A percentile compares a stretch with the other conserved stretches of the same genome.
Evolutionary conservation across 2,329 filamentous ascomycete species (phyloP).

Genomic region (Dactylellina haptotyla): DNA sequence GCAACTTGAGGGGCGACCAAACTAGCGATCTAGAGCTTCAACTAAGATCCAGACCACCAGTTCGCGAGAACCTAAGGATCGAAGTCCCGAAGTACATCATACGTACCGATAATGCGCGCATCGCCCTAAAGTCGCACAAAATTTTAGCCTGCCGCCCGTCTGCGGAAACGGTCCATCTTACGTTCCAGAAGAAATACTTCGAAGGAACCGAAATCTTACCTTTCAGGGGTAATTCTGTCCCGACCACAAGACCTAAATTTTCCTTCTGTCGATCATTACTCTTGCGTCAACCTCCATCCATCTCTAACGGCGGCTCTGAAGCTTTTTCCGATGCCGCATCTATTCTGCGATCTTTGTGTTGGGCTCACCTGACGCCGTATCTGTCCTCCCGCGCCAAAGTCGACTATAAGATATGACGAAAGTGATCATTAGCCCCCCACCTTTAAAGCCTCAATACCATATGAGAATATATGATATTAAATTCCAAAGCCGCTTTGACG

Average conservation of each 20-base stretch:
- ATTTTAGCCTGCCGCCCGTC: slow-evolving; percentile 23
- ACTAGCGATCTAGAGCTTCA: slow-evolving; percentile 44
- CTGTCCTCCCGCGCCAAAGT: slow-evolving; percentile 37
- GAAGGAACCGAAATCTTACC: slow-evolving; percentile 39
- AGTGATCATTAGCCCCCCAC: slow-evolving; percentile 47
- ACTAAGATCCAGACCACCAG: slow-evolving; percentile 43
- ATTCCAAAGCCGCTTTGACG: slow-evolving; percentile 8
- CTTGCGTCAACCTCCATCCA: slow-evolving; percentile 34
- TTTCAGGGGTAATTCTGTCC: slow-evolving; percentile 55
- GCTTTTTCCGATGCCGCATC: slow-evolving; percentile 37
- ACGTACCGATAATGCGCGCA: slow-evolving; percentile 54
- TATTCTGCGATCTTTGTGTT: slow-evolving; percentile 33
- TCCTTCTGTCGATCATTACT: slow-evolving; percentile 41
- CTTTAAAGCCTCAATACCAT: not conserved
- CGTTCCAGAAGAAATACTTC: slow-evolving; percentile 35
- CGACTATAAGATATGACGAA: slow-evolving; percentile 49
- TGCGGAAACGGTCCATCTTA: slow-evolving; percentile 14
- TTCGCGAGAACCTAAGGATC: slow-evolving; percentile 4
- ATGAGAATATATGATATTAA: not conserved
- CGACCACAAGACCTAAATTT: slow-evolving; percentile 54
- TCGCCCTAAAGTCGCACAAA: slow-evolving; percentile 50
- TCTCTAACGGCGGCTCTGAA: slow-evolving; percentile 12
- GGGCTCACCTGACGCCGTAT: slow-evolving; percentile 52
- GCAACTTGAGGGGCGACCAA: slow-evolving; percentile 6
- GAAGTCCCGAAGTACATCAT: slow-evolving; percentile 14